Evolutionary conservation across 108 stramenopile genomes (phyloP).

Genomic region (Schizochytrium sp.): DNA sequence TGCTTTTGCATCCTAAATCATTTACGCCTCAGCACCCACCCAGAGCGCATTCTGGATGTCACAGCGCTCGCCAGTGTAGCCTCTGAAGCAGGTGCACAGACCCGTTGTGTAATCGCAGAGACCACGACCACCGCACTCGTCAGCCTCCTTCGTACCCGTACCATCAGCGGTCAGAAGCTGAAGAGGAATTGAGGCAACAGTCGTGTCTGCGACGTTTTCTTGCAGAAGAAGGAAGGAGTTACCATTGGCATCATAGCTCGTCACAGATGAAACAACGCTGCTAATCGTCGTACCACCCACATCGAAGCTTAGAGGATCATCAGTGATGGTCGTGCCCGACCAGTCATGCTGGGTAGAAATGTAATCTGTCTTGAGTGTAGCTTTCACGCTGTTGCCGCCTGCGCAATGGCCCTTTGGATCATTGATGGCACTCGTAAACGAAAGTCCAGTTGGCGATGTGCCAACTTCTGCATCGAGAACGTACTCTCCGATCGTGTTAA

Average conservation of each 20-base stretch:
- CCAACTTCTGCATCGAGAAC: not conserved
- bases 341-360: not conserved
- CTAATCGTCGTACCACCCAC: too few species aligned
- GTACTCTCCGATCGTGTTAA: not conserved
- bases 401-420: not conserved
- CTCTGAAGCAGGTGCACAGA: slow-evolving; percentile 58
- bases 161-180: not conserved
- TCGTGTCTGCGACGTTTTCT: not conserved
- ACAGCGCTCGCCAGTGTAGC: slow-evolving; percentile 47
- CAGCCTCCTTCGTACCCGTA: not conserved
- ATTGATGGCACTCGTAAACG: not conserved
- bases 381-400: not conserved
- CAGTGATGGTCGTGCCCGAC: not conserved
- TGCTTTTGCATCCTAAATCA: too few species aligned
- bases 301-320: too few species aligned
- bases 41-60: slow-evolving; percentile 39
- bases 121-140: slow-evolving; percentile 55
- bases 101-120: slow-evolving; percentile 43
- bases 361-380: not conserved
- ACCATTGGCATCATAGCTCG: too few species aligned
- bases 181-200: not conserved
- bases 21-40: not conserved
- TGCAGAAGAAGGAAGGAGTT: not conserved
- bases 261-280: too few species aligned
- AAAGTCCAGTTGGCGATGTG: too few species aligned